Base-by-base conservation (phyloP, 139 green algal genomes). In the Pycnococcus provasolii region DNA sequence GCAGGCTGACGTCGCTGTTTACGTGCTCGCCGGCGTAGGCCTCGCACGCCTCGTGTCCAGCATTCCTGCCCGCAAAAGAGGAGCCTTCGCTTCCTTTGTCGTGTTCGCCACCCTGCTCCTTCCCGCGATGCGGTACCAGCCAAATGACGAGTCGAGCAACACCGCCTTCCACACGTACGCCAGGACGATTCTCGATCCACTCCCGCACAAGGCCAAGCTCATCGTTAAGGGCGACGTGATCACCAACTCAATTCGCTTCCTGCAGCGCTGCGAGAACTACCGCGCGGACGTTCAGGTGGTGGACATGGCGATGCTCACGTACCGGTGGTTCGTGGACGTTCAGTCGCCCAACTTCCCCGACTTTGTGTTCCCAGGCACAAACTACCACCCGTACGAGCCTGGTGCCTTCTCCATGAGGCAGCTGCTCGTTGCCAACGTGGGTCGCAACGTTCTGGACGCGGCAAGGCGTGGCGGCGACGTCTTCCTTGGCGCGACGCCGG, bases 221-320 rank as follows among this genome's bases (percentile, higher is more conserved):
- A 73, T 73, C 9, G 57, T 73, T n/a, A 65, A 73, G 43, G 66
- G 66, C 26, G 66, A 73, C 44, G 8, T 66, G 42, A 42, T 65
- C 54, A 73, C 55, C 55, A 73, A 73, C 66, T 43, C 43, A 45
- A 4, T 64, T n/a, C 45, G 66, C 43, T 73, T 66, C 54, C 54
- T 61, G 62, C 62, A 68, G 43, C 42, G 26, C 42, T 71, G 64
- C 51, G 64, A 71, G 42, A 44, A 44, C 3, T 62, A 64, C 37
- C 54, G 64, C 54, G 46, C 52, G 4, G 64, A 71, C 40, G 64
- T 71, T 42, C 52, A 71, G 64, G 40, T 71, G 64, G 53, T 71
- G 6, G 64, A 71, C 64, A 41, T 55, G 45, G 41, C 53, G 4
- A 71, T 71, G 64, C 52, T 71, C 3, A 71, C 64, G 5, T 71